phyloP scores from a whole-genome alignment of 163 green algal genomes.

The Trebouxia gelatinosa region DNA sequence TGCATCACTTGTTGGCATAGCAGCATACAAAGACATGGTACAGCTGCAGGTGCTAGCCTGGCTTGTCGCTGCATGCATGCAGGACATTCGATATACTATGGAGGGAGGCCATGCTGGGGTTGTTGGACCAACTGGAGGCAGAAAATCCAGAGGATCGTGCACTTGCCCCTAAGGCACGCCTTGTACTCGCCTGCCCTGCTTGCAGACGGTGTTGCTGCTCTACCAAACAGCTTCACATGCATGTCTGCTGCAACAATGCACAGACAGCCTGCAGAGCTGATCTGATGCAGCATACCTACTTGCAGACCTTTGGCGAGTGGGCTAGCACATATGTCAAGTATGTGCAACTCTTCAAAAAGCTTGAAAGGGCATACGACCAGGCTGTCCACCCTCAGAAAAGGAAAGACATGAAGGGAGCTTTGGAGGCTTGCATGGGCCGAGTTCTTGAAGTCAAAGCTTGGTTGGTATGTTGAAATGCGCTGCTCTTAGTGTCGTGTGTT shows the following conservation, averaged over 20 bases:
- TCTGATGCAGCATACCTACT: too few relatives aligned
- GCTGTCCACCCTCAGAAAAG: slow-evolving; percentile 90
- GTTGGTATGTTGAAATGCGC: slow-evolving; percentile 22
- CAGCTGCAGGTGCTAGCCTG: neutral
- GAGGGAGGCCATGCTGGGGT: slow-evolving; percentile 84
- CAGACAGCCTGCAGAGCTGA: too few relatives aligned
- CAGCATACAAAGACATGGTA: neutral
- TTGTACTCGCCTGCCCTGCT: too few relatives aligned
- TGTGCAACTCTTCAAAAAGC: slow-evolving; percentile 78
- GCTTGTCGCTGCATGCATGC: too few relatives aligned
- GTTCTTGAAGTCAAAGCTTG: slow-evolving; percentile 78
- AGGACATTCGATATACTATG: slow-evolving; percentile 86
- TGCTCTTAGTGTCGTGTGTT: neutral
- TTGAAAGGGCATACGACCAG: slow-evolving; percentile 82
- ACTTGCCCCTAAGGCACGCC: slow-evolving; percentile 73
- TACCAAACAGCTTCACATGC: too few relatives aligned
- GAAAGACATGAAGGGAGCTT: slow-evolving; percentile 68
- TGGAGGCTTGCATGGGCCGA: slow-evolving; percentile 81
- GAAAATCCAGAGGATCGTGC: slow-evolving; percentile 79
- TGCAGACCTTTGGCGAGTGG: slow-evolving; percentile 77
- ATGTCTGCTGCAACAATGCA: too few relatives aligned
- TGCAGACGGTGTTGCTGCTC: too few relatives aligned
- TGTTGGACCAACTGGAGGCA: slow-evolving; percentile 82
- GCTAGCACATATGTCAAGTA: slow-evolving; percentile 84
- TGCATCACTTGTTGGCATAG: too few relatives aligned